These are phyloP conservation scores for Aurantiochytrium sp. DNA, from an alignment of 108 stramenopile genomes.

Conservation along the genomic window DNA sequence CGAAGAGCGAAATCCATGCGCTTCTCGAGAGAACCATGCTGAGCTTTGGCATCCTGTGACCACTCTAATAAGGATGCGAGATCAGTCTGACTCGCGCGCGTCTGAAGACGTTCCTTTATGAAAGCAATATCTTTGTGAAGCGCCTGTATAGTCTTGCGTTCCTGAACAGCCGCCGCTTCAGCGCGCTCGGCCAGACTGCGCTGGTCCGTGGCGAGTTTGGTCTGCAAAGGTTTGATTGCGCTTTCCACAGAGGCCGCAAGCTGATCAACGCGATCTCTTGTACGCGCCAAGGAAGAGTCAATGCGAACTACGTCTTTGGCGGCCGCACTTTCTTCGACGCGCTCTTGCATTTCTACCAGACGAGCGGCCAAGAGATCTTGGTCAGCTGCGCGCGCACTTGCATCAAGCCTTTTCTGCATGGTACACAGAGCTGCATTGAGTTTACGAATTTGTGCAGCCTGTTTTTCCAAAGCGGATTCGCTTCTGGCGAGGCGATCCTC, in stretches of 20 bases:
- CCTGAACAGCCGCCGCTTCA: no score
- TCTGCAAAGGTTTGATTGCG: background rate
- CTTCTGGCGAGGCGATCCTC: background rate
- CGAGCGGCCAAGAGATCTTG: background rate
- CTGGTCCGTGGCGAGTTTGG: background rate
- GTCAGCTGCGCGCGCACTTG: background rate
- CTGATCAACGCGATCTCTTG: background rate
- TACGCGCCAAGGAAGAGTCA: background rate
- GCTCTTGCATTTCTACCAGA: background rate
- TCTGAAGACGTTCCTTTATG: background rate
- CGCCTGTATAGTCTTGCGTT: background rate
- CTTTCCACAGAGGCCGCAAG: background rate
- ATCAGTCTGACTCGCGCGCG: background rate
- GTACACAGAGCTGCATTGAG: no score
- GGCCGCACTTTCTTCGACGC: background rate
- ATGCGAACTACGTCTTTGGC: background rate
- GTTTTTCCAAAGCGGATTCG: background rate
- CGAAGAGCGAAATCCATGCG: background rate
- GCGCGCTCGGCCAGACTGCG: background rate
- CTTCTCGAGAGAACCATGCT: background rate
- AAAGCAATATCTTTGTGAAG: background rate
- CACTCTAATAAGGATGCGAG: background rate
- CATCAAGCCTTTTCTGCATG: no score
- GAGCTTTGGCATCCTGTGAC: background rate
- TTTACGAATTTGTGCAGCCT: background rate